A percentile compares a stretch with the other conserved stretches of the same genome.
phyloP scores from a whole-genome alignment of 2,329 filamentous ascomycete species.

The Pseudogymnoascus sp. region DNA sequence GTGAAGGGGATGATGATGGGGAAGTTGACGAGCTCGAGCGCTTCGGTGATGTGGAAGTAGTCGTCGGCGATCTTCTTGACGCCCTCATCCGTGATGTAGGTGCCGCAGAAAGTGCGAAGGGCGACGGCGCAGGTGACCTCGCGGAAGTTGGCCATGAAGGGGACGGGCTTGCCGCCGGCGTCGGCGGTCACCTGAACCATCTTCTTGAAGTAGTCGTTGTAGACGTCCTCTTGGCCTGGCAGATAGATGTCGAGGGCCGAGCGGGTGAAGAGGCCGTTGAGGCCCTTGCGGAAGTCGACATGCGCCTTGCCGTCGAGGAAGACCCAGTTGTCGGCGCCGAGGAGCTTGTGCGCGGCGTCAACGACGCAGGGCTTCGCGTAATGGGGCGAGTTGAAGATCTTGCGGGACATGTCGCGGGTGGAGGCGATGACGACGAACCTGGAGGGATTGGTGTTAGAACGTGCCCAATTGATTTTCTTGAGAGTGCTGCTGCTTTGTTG shows the following conservation, averaged over 20 bases:
- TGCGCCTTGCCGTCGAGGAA: conserved; percentile 93
- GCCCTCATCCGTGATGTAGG: conserved; percentile 84
- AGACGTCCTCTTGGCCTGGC: conserved; percentile 85
- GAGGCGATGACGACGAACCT: conserved; percentile 97
- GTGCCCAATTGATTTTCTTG: neutral
- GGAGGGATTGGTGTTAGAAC: conserved; percentile 6
- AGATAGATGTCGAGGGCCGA: conserved; percentile 81
- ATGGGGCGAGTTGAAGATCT: conserved; percentile 87
- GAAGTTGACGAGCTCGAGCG: conserved; percentile 95
- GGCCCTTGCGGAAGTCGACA: conserved; percentile 92
- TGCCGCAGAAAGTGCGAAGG: conserved; percentile 91
- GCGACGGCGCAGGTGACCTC: conserved; percentile 93
- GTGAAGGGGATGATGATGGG: conserved; percentile 92
- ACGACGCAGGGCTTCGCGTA: conserved; percentile 97
- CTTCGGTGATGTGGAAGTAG: conserved; percentile 93
- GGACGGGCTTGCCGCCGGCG: conserved; percentile 61
- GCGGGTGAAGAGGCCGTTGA: conserved; percentile 91
- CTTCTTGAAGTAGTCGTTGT: conserved; percentile 73
- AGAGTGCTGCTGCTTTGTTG: neutral
- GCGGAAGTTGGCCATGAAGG: conserved; percentile 88
- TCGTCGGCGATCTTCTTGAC: conserved; percentile 93
- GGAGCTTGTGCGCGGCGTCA: conserved; percentile 84
- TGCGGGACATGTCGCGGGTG: conserved; percentile 87
- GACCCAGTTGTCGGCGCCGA: conserved; percentile 89
- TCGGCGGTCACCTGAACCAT: conserved; percentile 70